Percentiles rank a stretch among this genome's conserved stretches.
These are phyloP conservation scores for Ophiocordyceps sinensis DNA, from an alignment of 2,329 filamentous ascomycete species.

Conservation along the genomic window DNA sequence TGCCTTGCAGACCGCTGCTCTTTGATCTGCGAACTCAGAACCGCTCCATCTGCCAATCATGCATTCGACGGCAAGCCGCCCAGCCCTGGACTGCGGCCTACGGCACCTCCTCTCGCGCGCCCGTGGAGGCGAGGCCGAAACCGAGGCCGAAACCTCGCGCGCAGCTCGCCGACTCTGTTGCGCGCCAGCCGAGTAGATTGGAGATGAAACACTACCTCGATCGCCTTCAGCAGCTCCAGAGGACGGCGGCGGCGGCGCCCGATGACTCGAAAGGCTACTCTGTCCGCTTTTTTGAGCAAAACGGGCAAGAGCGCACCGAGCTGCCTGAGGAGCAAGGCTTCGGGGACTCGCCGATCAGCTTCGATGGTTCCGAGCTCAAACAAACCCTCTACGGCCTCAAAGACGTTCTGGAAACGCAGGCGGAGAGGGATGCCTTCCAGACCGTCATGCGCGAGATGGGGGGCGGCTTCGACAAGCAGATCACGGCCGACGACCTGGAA, in stretches of 20 bases:
- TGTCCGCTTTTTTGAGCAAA: constrained; percentile 35
- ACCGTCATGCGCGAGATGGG: constrained; percentile 20
- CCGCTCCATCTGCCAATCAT: constrained; percentile 22
- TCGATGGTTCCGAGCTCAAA: constrained; percentile 21
- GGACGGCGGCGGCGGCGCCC: constrained; percentile 6
- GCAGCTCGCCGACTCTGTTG: constrained; percentile 5
- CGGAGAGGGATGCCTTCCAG: constrained; percentile 19
- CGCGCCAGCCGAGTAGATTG: constrained; percentile 11
- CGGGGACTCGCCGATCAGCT: constrained; percentile 19
- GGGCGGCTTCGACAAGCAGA: constrained; percentile 14
- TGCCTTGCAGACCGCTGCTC: constrained; percentile 21
- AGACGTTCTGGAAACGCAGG: constrained; percentile 18
- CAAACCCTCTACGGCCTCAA: constrained; percentile 23
- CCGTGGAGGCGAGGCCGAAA: not conserved
- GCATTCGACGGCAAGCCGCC: constrained; percentile 15
- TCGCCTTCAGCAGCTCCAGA: constrained; percentile 12
- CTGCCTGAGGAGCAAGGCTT: constrained; percentile 26
- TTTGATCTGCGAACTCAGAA: constrained; percentile 20
- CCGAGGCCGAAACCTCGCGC: constrained; percentile 7
- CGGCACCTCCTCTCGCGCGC: constrained; percentile 13
- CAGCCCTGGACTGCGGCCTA: constrained; percentile 16
- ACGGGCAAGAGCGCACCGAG: constrained; percentile 19
- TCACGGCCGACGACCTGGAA: constrained; percentile 18
- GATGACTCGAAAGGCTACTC: constrained; percentile 10
- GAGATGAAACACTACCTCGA: constrained; percentile 15